Percentiles rank a stretch among this genome's conserved stretches.
Evolutionary conservation across 116 monocot species (phyloP).

Genomic region (Phalaenopsis hybrid): DNA sequence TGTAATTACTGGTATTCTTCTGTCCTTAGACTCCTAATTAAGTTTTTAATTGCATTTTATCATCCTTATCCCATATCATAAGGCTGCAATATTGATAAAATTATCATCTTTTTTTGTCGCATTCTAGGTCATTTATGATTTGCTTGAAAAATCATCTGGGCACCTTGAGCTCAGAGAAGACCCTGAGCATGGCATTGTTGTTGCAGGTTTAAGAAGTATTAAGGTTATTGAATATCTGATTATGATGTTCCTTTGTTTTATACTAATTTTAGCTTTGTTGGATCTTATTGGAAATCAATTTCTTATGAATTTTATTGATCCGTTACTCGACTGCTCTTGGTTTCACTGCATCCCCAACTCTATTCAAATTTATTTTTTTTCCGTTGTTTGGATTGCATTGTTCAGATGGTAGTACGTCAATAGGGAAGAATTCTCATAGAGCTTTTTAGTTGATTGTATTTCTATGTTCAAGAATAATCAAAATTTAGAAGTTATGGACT

Average conservation of each 20-base stretch:
- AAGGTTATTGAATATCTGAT: constrained; percentile 42
- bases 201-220: constrained; percentile 88
- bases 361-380: neutral
- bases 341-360: neutral
- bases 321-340: neutral
- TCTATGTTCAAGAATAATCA: neutral
- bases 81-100: constrained; percentile 1
- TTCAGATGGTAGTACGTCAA: neutral
- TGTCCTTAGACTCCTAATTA: neutral
- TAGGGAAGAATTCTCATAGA: neutral
- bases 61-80: neutral
- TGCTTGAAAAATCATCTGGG: constrained; percentile 91
- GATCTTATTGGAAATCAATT: neutral
- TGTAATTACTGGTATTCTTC: neutral
- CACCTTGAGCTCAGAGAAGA: constrained; percentile 97
- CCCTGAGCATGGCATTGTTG: constrained; percentile 77
- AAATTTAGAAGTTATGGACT: neutral
- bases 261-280: neutral
- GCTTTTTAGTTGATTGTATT: neutral
- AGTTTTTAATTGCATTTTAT: neutral
- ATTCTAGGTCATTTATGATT: constrained; percentile 92
- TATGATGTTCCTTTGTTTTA: neutral
- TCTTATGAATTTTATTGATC: neutral
- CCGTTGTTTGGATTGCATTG: neutral
- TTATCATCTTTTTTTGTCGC: constrained; percentile 7